These are phyloP conservation scores for Aegilops sharonensis DNA, from an alignment of 176 grass and related monocot species.

Conservation along the genomic window DNA sequence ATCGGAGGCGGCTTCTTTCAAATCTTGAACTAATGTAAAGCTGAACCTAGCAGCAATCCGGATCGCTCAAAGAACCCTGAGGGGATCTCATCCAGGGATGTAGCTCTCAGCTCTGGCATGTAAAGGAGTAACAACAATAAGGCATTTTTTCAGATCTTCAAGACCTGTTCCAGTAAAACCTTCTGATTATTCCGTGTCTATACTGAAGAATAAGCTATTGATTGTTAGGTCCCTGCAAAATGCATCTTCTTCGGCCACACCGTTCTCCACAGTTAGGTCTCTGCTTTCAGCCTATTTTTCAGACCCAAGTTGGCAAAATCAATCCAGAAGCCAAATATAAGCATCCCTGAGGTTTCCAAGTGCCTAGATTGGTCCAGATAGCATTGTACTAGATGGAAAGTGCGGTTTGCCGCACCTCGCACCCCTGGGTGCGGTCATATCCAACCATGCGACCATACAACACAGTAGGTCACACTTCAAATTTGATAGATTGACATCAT, in stretches of 20 bases:
- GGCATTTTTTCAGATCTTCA: slow-evolving; percentile 61
- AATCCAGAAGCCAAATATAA: slow-evolving; percentile 74
- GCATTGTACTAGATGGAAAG: too few species aligned
- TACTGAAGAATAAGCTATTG: slow-evolving; percentile 92
- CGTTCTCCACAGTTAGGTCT: slow-evolving; percentile 85
- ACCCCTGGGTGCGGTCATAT: too few species aligned
- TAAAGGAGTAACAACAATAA: slow-evolving; percentile 51
- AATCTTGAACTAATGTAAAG: slow-evolving; percentile 69
- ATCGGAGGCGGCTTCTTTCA: slow-evolving; percentile 76
- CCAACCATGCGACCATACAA: too few species aligned
- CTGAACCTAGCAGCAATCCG: slow-evolving; percentile 91
- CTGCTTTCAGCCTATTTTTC: slow-evolving; percentile 90
- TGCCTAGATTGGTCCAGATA: slow-evolving; percentile 97
- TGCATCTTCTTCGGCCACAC: slow-evolving; percentile 68
- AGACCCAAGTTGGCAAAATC: slow-evolving; percentile 98
- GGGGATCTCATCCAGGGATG: slow-evolving; percentile 87
- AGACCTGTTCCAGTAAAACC: slow-evolving; percentile 77
- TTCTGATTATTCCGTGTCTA: slow-evolving; percentile 71
- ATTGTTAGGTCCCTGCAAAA: slow-evolving; percentile 84
- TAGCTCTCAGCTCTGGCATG: slow-evolving; percentile 78
- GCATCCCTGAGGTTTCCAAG: slow-evolving; percentile 90
- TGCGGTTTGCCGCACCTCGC: too few species aligned
- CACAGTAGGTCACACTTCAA: too few species aligned
- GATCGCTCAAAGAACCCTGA: slow-evolving; percentile 93
- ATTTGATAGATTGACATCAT: too few species aligned